Evolutionary conservation across 345 rosid species (phyloP).

Genomic region (Melastoma malabathricum): DNA sequence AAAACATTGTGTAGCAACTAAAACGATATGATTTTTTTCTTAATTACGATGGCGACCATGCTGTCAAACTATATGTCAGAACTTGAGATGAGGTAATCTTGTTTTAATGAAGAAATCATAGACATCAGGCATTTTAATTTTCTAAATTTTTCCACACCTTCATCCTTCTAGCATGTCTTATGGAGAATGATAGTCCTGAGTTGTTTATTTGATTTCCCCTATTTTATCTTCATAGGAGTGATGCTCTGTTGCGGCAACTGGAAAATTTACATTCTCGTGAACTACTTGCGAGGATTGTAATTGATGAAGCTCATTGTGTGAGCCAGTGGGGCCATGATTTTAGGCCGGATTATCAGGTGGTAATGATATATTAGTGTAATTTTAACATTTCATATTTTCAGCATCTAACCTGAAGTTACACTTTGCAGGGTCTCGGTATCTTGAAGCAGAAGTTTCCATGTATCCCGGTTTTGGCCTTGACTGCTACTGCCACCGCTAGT

Average conservation of each 20-base stretch:
- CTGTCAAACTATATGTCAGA: no score
- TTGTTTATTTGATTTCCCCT: slow-evolving; percentile 1
- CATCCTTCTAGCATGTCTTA: no score
- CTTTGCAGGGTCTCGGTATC: slow-evolving; percentile 80
- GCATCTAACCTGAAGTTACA: slow-evolving; percentile 7
- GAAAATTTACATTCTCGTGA: slow-evolving; percentile 64
- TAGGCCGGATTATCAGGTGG: slow-evolving; percentile 98
- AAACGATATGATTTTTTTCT: no score
- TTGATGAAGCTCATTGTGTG: slow-evolving; percentile 99
- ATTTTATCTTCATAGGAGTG: slow-evolving; percentile 57
- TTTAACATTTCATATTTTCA: not conserved
- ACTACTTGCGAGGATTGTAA: slow-evolving; percentile 86
- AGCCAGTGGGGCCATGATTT: slow-evolving; percentile 99
- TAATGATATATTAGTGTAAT: no score
- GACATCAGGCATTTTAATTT: no score
- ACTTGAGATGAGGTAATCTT: no score
- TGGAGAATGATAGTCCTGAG: no score
- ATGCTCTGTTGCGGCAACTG: slow-evolving; percentile 72
- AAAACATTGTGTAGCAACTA: not conserved
- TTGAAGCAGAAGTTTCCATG: slow-evolving; percentile 81
- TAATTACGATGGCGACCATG: no score
- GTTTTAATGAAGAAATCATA: no score
- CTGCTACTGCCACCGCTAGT: slow-evolving; percentile 99
- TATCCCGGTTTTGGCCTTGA: slow-evolving; percentile 88
- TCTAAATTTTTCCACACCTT: no score